phyloP scores from a whole-genome alignment of 2,329 filamentous ascomycete genomes.

The Monilinia fructigena region DNA sequence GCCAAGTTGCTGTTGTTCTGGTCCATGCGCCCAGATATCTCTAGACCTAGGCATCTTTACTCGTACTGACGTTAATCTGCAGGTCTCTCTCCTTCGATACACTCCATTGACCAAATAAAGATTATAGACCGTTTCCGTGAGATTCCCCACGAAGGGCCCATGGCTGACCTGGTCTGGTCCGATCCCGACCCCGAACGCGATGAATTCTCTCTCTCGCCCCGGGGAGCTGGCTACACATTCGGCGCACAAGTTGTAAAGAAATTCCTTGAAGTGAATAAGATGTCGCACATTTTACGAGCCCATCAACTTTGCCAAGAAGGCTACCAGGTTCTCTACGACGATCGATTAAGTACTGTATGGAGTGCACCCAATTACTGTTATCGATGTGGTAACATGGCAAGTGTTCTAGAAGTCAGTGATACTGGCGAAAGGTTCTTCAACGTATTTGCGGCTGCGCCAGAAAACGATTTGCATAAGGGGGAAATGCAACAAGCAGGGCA shows the following conservation, averaged over 20 bases:
- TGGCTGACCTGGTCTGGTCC: slow-evolving; percentile 99
- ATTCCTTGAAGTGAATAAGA: slow-evolving; percentile 93
- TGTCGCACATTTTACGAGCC: slow-evolving; percentile 96
- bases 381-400: slow-evolving; percentile 94
- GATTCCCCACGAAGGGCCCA: slow-evolving; percentile 96
- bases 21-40: slow-evolving; percentile 25
- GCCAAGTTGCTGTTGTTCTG: not conserved
- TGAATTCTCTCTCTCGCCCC: slow-evolving; percentile 90
- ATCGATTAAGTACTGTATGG: slow-evolving; percentile 94
- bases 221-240: slow-evolving; percentile 95
- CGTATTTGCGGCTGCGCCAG: slow-evolving; percentile 93
- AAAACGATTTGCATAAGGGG: slow-evolving; percentile 89
- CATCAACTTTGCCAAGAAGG: slow-evolving; percentile 98
- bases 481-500: slow-evolving; percentile 75
- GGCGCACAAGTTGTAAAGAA: slow-evolving; percentile 98
- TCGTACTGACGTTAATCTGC: slow-evolving; percentile 14
- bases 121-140: slow-evolving; percentile 98
- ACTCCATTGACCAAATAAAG: slow-evolving; percentile 99
- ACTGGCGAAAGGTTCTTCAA: slow-evolving; percentile 94
- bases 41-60: slow-evolving; percentile 11
- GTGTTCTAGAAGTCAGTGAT: slow-evolving; percentile 93
- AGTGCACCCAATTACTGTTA: slow-evolving; percentile 86
- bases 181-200: slow-evolving; percentile 97
- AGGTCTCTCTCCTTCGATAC: slow-evolving; percentile 85
- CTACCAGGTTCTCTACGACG: slow-evolving; percentile 94